These are phyloP conservation scores for Lathyrus tuberosus DNA, from an alignment of 306 rosid species.

Conservation along the genomic window DNA sequence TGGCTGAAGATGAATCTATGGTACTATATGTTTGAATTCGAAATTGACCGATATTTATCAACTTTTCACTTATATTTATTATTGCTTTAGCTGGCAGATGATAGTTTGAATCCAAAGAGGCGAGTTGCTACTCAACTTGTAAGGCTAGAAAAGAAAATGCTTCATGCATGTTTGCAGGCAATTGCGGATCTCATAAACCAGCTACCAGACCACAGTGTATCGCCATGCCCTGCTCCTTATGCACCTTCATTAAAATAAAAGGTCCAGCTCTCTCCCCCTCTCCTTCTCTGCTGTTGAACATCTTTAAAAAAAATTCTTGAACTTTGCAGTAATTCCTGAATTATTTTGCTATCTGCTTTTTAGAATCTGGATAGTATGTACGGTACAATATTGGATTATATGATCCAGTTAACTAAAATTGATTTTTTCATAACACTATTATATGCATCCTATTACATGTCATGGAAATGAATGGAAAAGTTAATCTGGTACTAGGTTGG, in stretches of 20 bases:
- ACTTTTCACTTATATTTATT: conserved; percentile 36
- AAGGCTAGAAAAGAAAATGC: conserved; percentile 83
- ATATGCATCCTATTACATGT: conserved; percentile 11
- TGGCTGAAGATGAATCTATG: conserved; percentile 85
- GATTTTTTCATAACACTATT: conserved; percentile 14
- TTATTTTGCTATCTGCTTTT: conserved; percentile 16
- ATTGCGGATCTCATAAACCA: conserved; percentile 60
- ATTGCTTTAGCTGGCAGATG: conserved; percentile 64
- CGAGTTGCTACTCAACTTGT: conserved; percentile 86
- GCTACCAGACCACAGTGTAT: conserved; percentile 76
- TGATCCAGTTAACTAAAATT: conserved; percentile 43
- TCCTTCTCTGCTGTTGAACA: background rate
- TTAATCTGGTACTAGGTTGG: conserved; percentile 11
- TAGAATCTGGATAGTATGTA: conserved; percentile 38
- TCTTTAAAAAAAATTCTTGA: background rate
- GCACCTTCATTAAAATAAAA: conserved; percentile 77
- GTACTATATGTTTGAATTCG: conserved; percentile 45
- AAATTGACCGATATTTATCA: conserved; percentile 14
- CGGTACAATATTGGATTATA: conserved; percentile 34
- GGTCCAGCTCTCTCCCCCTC: conserved; percentile 35
- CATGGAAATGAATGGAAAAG: conserved; percentile 23
- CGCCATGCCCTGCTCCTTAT: conserved; percentile 90
- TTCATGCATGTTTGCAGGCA: conserved; percentile 83
- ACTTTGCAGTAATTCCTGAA: conserved; percentile 17
- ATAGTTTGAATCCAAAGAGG: conserved; percentile 72